Percentiles rank a stretch among this genome's conserved stretches.
phyloP scores from a whole-genome alignment of 352 stramenopile species.

The Pythium vanterpoolii region DNA sequence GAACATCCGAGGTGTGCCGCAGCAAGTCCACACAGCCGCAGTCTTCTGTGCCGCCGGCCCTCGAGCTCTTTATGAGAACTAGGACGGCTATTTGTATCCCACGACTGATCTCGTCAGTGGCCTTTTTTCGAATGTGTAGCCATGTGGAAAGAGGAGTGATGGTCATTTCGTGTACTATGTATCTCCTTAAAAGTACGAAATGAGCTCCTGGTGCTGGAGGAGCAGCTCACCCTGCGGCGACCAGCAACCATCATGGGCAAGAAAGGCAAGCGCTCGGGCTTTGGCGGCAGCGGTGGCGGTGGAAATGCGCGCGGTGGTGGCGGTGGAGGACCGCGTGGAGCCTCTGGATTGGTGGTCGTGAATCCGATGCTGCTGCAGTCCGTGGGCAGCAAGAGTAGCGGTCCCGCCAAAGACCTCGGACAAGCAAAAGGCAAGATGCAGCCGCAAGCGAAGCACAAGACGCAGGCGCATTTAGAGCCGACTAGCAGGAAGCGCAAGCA shows the following conservation, averaged over 20 bases:
- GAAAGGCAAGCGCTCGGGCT: slow-evolving; percentile 23
- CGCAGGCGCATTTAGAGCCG: not conserved
- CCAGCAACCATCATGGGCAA: slow-evolving; percentile 19
- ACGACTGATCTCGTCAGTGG: not conserved
- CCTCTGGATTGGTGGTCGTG: slow-evolving; percentile 41
- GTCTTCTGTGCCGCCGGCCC: not conserved
- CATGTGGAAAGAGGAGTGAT: slow-evolving; percentile 15
- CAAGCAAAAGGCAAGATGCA: slow-evolving; percentile 6
- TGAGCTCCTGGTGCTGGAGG: not conserved
- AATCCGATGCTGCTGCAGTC: slow-evolving; percentile 38
- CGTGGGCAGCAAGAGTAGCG: slow-evolving; percentile 9
- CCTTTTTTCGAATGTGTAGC: slow-evolving; percentile 19
- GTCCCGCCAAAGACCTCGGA: not conserved
- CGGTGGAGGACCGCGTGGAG: not conserved
- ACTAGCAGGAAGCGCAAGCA: slow-evolving; percentile 20
- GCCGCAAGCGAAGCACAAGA: not conserved
- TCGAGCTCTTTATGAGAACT: not conserved
- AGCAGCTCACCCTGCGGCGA: not conserved
- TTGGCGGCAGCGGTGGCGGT: slow-evolving; percentile 10
- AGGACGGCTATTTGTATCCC: not conserved
- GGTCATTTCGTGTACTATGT: not conserved
- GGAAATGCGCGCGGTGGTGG: slow-evolving; percentile 3
- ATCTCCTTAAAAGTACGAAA: slow-evolving; percentile 14
- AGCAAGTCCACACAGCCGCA: too few relatives aligned
- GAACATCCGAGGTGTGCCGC: too few relatives aligned